phyloP scores from a whole-genome alignment of 495 filamentous ascomycete species.

The Aspergillus baeticus region DNA sequence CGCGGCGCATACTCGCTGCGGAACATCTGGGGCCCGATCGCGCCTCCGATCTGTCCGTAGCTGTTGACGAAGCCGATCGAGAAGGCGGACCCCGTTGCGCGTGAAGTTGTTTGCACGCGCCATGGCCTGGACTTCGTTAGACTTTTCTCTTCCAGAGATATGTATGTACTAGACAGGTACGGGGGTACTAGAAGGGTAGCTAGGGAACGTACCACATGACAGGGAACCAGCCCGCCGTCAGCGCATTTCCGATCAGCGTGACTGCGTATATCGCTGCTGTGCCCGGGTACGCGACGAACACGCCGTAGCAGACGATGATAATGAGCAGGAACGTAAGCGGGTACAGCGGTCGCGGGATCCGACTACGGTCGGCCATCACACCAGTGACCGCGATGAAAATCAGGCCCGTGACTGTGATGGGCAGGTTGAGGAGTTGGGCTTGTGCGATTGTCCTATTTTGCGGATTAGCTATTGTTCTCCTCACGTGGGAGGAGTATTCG shows the following conservation, averaged over 20 bases:
- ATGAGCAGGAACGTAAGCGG: conserved; percentile 39
- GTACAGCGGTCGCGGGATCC: conserved; percentile 36
- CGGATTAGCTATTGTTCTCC: no score
- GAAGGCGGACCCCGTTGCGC: conserved; percentile 45
- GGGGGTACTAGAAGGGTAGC: neutral
- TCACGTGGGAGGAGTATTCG: neutral
- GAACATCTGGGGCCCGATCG: conserved; percentile 35
- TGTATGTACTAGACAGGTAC: no score
- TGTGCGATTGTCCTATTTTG: conserved; percentile 28
- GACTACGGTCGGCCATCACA: conserved; percentile 37
- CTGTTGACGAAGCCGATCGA: conserved; percentile 44
- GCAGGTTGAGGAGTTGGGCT: conserved; percentile 36
- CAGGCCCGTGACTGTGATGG: conserved; percentile 29
- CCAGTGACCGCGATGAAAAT: conserved; percentile 33
- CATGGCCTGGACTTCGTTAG: conserved; percentile 27
- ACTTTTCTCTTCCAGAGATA: no score
- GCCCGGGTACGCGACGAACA: conserved; percentile 38
- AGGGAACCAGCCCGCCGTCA: conserved; percentile 15
- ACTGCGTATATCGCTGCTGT: conserved; percentile 39
- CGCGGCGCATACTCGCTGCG: conserved; percentile 31
- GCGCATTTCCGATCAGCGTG: conserved; percentile 26
- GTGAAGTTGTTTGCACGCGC: conserved; percentile 42
- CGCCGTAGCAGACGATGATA: conserved; percentile 40
- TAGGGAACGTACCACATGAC: conserved; percentile 32
- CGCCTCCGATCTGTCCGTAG: conserved; percentile 38